Conservation (phyloP, 2,329 filamentous ascomycete genomes). For the Didymella pinodella region DNA sequence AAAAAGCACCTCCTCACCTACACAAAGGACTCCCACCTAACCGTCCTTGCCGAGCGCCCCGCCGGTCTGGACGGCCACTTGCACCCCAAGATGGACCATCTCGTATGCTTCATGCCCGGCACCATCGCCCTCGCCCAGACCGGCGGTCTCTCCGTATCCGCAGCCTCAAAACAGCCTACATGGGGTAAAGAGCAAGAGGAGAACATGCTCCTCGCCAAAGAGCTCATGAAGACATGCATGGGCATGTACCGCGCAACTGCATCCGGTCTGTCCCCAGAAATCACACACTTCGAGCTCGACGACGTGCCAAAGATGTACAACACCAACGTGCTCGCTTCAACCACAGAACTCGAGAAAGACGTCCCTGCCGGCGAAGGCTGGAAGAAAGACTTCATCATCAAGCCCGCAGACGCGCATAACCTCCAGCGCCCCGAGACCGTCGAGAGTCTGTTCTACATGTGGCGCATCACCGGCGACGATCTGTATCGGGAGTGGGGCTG, state of each 20-base stretch:
- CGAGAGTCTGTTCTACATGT: constrained; percentile 98
- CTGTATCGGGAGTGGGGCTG: constrained; percentile 96
- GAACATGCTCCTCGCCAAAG: constrained; percentile 84
- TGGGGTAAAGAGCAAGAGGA: constrained; percentile 85
- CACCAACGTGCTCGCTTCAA: constrained; percentile 57
- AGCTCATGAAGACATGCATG: constrained; percentile 97
- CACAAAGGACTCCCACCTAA: constrained; percentile 78
- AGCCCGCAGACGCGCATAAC: constrained; percentile 86
- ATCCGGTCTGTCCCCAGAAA: constrained; percentile 93
- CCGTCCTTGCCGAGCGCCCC: constrained; percentile 88
- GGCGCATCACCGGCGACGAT: constrained; percentile 90
- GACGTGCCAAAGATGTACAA: constrained; percentile 69
- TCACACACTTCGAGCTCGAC: constrained; percentile 85
- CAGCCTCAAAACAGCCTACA: constrained; percentile 72
- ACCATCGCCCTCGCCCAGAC: constrained; percentile 92
- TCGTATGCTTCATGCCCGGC: constrained; percentile 96
- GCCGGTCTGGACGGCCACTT: constrained; percentile 71
- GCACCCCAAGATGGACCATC: constrained; percentile 94
- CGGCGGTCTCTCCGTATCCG: constrained; percentile 74
- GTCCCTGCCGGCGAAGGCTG: constrained; percentile 64
- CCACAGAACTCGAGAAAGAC: constrained; percentile 43
- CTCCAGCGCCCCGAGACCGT: constrained; percentile 94
- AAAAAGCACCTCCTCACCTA: constrained; percentile 94
- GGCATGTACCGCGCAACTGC: constrained; percentile 92
- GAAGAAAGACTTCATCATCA: constrained; percentile 81